Percentiles rank a stretch among this genome's conserved stretches.
Conservation (phyloP, 345 rosid genomes). For the Camelina sativa region DNA sequence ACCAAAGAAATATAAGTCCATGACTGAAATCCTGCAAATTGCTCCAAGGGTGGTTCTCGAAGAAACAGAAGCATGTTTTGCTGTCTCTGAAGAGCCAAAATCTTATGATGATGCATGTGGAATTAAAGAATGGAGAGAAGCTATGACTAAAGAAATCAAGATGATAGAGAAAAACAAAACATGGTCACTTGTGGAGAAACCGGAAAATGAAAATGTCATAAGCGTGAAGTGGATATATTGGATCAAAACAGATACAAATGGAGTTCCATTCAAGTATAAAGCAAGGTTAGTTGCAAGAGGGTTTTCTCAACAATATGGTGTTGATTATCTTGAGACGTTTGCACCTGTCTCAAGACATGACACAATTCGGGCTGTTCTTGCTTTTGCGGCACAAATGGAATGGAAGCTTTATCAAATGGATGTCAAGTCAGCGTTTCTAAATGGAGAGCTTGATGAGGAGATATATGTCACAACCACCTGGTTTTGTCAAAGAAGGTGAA, state of each 20-base stretch:
- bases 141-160: background rate
- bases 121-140: background rate
- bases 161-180: background rate
- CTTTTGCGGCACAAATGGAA: background rate
- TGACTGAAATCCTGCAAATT: background rate
- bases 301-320: background rate
- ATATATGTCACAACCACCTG: constrained; percentile 4
- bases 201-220: background rate
- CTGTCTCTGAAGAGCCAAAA: background rate
- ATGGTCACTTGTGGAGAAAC: background rate
- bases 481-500: background rate
- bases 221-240: background rate
- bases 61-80: background rate
- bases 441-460: background rate
- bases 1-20: background rate
- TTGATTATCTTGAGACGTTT: constrained; percentile 6
- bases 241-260: background rate
- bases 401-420: constrained; percentile 7
- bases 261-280: background rate
- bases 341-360: background rate
- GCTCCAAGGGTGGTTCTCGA: background rate
- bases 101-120: background rate
- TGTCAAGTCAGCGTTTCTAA: background rate
- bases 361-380: background rate
- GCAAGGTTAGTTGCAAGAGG: background rate